A percentile compares a stretch with the other conserved stretches of the same genome.
Conservation (phyloP, 2,329 filamentous ascomycete species). For the Colletotrichum sp. region DNA sequence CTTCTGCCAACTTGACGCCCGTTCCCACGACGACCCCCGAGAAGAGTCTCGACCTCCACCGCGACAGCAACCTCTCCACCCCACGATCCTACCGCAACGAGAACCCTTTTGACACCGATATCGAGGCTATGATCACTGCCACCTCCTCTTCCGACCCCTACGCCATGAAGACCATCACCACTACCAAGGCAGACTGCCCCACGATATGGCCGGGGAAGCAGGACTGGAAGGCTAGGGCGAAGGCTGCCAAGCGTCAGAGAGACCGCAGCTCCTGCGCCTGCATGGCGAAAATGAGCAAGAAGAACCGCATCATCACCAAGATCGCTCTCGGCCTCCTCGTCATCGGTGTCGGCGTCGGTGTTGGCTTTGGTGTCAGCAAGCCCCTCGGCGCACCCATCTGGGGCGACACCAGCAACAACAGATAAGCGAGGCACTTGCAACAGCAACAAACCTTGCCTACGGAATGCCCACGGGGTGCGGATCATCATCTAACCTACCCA, state of each 20-base stretch:
- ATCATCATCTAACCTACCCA: neutral
- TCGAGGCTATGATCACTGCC: conserved; percentile 56
- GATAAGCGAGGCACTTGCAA: neutral
- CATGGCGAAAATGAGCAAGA: conserved; percentile 57
- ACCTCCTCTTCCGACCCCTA: conserved; percentile 33
- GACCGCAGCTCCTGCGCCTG: conserved; percentile 54
- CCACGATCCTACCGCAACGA: conserved; percentile 44
- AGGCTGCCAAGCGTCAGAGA: conserved; percentile 53
- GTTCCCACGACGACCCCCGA: conserved; percentile 21
- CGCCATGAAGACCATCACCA: conserved; percentile 36
- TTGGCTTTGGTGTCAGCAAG: conserved; percentile 67
- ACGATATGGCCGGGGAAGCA: conserved; percentile 63
- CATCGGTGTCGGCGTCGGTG: conserved; percentile 56
- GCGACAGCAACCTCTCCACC: conserved; percentile 45
- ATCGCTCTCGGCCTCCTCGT: conserved; percentile 57
- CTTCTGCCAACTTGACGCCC: conserved; percentile 10
- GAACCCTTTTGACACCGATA: conserved; percentile 63
- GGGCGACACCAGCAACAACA: conserved; percentile 30
- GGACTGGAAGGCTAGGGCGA: conserved; percentile 65
- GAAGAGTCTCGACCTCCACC: conserved; percentile 31
- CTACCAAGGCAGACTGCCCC: conserved; percentile 53
- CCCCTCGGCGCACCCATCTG: conserved; percentile 64
- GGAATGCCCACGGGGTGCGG: neutral
- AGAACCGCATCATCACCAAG: conserved; percentile 59
- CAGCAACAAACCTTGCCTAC: neutral